Base-by-base conservation (phyloP, 2,329 filamentous ascomycete genomes). In the Cyphellophora europaea region DNA sequence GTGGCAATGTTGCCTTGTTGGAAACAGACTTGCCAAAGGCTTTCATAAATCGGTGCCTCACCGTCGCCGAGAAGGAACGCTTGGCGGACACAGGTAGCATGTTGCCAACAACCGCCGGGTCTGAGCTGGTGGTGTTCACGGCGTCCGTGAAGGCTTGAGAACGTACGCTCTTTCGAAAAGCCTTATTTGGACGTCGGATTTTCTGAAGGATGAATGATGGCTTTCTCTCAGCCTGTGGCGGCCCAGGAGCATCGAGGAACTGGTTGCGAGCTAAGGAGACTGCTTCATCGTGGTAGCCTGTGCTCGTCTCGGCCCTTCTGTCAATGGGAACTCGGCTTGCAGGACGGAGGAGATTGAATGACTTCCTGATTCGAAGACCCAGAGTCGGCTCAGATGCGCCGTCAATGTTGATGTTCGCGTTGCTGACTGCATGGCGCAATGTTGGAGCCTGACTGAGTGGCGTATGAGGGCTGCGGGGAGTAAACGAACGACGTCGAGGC, bases 191-290 rank as follows among this genome's bases (percentile, higher is more conserved):
- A 18, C 14, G 30, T 8, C 15, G 15, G 11, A 19, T 12, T 11
- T 32, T 32, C 30, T 16, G 15, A 21, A 19, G 15, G 30, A 32
- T n/a, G 3, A 14, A 27, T 14, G 51, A 49, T 23, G 45, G 48
- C 23, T 47, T 47, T 35, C 38, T 13, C 8, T 50, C 50, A 16
- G 38, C 15, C 5, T 36, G 34, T 23, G 44, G 37, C 5, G 45
- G 40, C 6, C 48, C 39, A 3, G 49, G 12, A 12, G 50, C 48
- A n/a, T 55, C 46, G 5, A 56, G 27, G 36, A 58, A 63, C 27
- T 64, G 55, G 35, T 49, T 52, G 30, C 62, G 56, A 29, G 62
- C 62, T 17, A 65, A 43, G 30, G 62, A 49, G n/a, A 64, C 51
- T 5, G 62, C 57, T 11, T 50, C 54, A 36, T 63, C 56, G 5